A percentile compares a stretch with the other conserved stretches of the same genome.
These are phyloP conservation scores for Petasospora fabianii DNA, from an alignment of 1,139 yeast species.

Conservation along the genomic window DNA sequence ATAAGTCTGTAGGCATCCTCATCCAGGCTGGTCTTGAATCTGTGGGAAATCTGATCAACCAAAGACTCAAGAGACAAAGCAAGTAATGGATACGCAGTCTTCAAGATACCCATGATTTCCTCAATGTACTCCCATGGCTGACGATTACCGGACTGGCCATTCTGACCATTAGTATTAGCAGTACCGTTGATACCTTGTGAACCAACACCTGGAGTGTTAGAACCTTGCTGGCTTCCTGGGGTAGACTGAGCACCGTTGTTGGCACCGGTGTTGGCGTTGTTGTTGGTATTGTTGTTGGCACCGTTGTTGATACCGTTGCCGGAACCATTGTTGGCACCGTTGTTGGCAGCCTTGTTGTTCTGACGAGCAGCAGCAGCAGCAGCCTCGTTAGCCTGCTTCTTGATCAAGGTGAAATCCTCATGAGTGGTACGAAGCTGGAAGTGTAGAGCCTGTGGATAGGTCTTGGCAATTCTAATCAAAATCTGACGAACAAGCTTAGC, in stretches of 20 bases:
- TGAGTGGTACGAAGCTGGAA: slow-evolving; percentile 93
- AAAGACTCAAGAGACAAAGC: slow-evolving; percentile 91
- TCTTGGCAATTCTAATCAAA: slow-evolving; percentile 87
- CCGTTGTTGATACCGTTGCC: no score
- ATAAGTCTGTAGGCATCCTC: slow-evolving; percentile 95
- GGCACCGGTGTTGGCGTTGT: no score
- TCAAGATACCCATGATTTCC: slow-evolving; percentile 89
- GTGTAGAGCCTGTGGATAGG: slow-evolving; percentile 95
- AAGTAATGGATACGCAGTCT: slow-evolving; percentile 91
- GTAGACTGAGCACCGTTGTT: not conserved
- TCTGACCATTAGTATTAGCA: slow-evolving; percentile 16
- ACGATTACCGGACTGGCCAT: slow-evolving; percentile 33
- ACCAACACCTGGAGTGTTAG: no score
- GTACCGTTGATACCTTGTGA: not conserved
- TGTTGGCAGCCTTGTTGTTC: slow-evolving; percentile 10
- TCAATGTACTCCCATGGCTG: slow-evolving; percentile 97
- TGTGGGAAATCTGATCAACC: slow-evolving; percentile 91
- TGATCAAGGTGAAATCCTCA: slow-evolving; percentile 88
- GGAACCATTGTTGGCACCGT: no score
- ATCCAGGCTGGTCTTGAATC: slow-evolving; percentile 92
- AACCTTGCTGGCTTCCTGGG: no score
- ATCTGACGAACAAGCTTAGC: slow-evolving; percentile 86
- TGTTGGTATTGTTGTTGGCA: no score
- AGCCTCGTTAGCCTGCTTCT: slow-evolving; percentile 72
- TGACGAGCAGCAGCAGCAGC: slow-evolving; percentile 48